A percentile compares a stretch with the other conserved stretches of the same genome.
Evolutionary conservation across 2,329 filamentous ascomycete species (phyloP).

Genomic region (Fusarium nematophilum): DNA sequence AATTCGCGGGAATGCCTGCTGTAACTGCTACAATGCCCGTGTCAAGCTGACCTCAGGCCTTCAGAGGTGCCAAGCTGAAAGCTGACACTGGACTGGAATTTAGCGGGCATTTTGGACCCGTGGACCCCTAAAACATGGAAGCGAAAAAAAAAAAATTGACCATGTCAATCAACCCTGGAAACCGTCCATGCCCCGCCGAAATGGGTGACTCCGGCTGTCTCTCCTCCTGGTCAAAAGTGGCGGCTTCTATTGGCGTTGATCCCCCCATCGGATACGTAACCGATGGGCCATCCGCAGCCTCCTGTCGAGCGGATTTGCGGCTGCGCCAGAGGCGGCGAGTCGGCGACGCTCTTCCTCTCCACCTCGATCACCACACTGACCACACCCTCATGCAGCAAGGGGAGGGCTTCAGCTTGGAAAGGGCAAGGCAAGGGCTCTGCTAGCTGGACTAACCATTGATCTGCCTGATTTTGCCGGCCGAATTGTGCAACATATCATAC

Average conservation of each 20-base stretch:
- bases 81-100: slow-evolving; percentile 6
- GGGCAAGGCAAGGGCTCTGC: slow-evolving; percentile 16
- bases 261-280: neutral
- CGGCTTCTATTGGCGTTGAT: slow-evolving; percentile 29
- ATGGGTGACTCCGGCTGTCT: too few species aligned
- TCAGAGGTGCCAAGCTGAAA: slow-evolving; percentile 2
- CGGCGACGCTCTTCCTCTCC: slow-evolving; percentile 26
- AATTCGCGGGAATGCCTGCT: neutral
- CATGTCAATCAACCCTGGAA: too few species aligned
- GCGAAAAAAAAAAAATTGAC: too few species aligned
- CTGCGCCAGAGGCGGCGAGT: slow-evolving; percentile 25
- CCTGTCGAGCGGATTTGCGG: slow-evolving; percentile 20
- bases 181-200: too few species aligned
- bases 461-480: slow-evolving; percentile 10
- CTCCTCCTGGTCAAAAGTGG: slow-evolving; percentile 13
- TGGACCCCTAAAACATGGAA: slow-evolving; percentile 33
- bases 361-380: slow-evolving; percentile 32
- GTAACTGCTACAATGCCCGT: slow-evolving; percentile 1
- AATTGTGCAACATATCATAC: slow-evolving; percentile 18
- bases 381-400: slow-evolving; percentile 29
- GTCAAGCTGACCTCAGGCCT: neutral
- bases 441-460: slow-evolving; percentile 18
- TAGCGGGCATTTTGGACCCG: slow-evolving; percentile 21
- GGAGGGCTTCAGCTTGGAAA: slow-evolving; percentile 25
- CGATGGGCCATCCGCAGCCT: slow-evolving; percentile 4